Evolutionary conservation across 1,284 basidiomycete genomes (phyloP).

Genomic region (Pseudozyma pruni): DNA sequence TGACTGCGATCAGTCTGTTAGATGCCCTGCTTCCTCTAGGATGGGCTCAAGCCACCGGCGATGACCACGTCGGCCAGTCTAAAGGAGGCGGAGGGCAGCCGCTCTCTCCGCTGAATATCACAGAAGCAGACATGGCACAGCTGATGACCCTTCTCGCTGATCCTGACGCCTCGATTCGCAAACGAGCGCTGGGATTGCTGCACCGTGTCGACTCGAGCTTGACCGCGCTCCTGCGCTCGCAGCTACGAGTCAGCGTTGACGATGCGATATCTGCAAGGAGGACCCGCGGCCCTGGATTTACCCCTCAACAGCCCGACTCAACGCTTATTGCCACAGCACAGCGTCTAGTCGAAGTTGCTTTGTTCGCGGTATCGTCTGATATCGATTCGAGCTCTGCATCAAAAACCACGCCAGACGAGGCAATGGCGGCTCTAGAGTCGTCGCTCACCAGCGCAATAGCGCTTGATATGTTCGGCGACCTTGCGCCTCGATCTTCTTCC

Average conservation of each 20-base stretch:
- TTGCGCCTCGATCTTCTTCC: background rate
- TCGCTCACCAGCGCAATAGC: conserved; percentile 10
- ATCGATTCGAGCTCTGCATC: background rate
- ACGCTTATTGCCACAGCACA: background rate
- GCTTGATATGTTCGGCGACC: conserved; percentile 8
- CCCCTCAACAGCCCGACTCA: background rate
- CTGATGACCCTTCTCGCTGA: conserved; percentile 37
- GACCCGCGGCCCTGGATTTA: too few relatives aligned
- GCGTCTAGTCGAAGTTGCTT: conserved; percentile 19
- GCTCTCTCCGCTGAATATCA: conserved; percentile 21
- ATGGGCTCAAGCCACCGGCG: conserved; percentile 17
- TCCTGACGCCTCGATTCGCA: conserved; percentile 24
- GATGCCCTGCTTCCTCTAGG: conserved; percentile 25
- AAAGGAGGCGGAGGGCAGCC: background rate
- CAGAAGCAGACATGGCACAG: conserved; percentile 28
- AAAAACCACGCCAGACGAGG: background rate
- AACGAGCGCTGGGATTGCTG: conserved; percentile 19
- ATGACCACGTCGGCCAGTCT: too few relatives aligned
- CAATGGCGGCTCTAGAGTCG: background rate
- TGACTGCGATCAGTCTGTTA: conserved; percentile 19
- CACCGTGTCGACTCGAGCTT: conserved; percentile 21
- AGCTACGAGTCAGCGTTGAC: conserved; percentile 24
- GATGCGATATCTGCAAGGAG: background rate
- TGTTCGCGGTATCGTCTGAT: conserved; percentile 7
- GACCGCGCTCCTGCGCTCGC: conserved; percentile 14